Conservation (phyloP, 2,329 filamentous ascomycete species). For the Penicillium sp. region DNA sequence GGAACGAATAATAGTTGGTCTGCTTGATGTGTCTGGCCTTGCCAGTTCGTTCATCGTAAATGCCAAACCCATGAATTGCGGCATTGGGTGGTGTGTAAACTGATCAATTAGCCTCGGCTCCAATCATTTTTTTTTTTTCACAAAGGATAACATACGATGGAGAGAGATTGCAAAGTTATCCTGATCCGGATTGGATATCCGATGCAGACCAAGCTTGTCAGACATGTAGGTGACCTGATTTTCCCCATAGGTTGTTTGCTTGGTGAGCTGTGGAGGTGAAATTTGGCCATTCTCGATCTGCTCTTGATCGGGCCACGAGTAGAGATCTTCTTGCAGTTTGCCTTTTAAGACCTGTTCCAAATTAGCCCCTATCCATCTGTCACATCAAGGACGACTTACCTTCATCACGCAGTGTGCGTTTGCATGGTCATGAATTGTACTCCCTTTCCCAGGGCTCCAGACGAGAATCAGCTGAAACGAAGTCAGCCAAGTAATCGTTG, state of each 20-base stretch:
- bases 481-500: conserved; percentile 10
- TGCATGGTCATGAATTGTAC: conserved; percentile 83
- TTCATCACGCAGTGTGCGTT: conserved; percentile 93
- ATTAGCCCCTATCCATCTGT: not conserved
- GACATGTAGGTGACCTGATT: conserved; percentile 88
- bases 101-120: conserved; percentile 24
- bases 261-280: conserved; percentile 62
- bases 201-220: conserved; percentile 80
- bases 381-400: conserved; percentile 27
- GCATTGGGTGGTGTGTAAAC: conserved; percentile 89
- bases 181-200: conserved; percentile 71
- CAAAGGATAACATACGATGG: conserved; percentile 57
- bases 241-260: conserved; percentile 65
- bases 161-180: conserved; percentile 78
- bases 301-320: conserved; percentile 63
- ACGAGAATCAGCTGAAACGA: conserved; percentile 75
- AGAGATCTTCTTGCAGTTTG: conserved; percentile 76
- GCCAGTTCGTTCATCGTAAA: conserved; percentile 77
- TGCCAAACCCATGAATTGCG: conserved; percentile 74
- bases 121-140: not conserved
- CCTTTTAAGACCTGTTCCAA: conserved; percentile 67
- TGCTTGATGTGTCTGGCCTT: conserved; percentile 69
- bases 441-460: conserved; percentile 81
- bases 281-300: conserved; percentile 47
- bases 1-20: conserved; percentile 68